A percentile compares a stretch with the other conserved stretches of the same genome.
These are phyloP conservation scores for Diaporthe vaccinii DNA, from an alignment of 2,329 filamentous ascomycete genomes.

Conservation along the genomic window DNA sequence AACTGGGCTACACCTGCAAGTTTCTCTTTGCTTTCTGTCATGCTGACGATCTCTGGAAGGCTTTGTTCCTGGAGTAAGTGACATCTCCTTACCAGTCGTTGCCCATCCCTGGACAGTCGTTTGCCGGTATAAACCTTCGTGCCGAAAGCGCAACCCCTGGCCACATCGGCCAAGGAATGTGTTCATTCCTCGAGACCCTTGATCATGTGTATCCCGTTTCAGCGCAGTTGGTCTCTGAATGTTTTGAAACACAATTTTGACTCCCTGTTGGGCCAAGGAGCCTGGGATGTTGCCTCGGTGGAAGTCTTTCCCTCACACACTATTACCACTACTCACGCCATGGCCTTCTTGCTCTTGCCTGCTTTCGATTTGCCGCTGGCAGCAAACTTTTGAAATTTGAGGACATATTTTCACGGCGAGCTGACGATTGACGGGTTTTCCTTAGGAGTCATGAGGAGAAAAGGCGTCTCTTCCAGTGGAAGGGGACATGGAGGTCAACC, in stretches of 20 bases:
- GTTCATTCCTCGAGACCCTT: background rate
- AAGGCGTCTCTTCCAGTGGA: slow-evolving; percentile 72
- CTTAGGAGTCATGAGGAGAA: slow-evolving; percentile 50
- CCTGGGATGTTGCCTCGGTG: background rate
- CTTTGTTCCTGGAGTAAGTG: slow-evolving; percentile 86
- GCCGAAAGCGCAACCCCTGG: background rate
- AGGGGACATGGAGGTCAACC: slow-evolving; percentile 87
- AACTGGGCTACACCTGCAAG: slow-evolving; percentile 83
- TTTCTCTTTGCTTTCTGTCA: slow-evolving; percentile 88
- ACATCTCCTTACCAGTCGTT: slow-evolving; percentile 29
- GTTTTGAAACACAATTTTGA: slow-evolving; percentile 9
- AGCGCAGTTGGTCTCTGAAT: background rate
- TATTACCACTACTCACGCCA: background rate
- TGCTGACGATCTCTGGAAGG: slow-evolving; percentile 90
- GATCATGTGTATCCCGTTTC: background rate
- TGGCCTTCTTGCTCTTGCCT: background rate
- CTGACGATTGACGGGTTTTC: slow-evolving; percentile 36
- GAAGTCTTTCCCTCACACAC: background rate
- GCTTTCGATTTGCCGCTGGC: no score
- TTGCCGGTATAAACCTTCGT: background rate
- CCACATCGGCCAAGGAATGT: background rate
- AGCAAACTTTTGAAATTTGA: background rate
- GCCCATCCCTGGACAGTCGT: background rate
- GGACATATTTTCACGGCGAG: background rate
- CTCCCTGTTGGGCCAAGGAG: background rate